These are phyloP conservation scores for Termitomyces sp. DNA, from an alignment of 768 basidiomycete species.

Conservation along the genomic window DNA sequence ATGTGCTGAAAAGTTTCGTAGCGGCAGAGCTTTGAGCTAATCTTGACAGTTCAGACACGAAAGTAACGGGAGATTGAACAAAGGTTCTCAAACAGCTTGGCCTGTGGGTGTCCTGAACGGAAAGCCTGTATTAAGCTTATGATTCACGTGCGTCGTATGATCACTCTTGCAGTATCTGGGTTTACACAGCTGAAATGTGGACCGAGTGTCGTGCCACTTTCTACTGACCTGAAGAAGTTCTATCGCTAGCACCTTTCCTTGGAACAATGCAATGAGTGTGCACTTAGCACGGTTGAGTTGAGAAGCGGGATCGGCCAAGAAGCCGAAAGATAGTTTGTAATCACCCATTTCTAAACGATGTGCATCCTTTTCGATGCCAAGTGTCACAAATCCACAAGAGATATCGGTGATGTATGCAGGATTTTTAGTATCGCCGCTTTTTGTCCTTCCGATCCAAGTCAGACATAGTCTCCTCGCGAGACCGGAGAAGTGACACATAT, in stretches of 20 bases:
- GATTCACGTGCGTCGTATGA: background rate
- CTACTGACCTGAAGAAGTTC: too few species aligned
- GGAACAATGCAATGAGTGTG: too few species aligned
- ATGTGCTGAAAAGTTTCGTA: background rate
- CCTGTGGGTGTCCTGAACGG: background rate
- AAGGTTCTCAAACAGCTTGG: background rate
- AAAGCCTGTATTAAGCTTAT: background rate
- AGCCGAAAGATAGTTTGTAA: background rate
- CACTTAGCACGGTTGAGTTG: background rate
- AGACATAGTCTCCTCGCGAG: background rate
- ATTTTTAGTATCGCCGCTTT: background rate
- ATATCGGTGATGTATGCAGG: background rate
- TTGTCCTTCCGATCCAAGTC: background rate
- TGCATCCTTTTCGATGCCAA: background rate
- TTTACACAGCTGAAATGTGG: too few species aligned
- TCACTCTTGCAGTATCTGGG: background rate
- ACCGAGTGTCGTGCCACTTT: background rate
- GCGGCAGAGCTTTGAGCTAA: background rate
- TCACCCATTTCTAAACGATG: background rate
- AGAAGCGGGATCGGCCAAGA: background rate
- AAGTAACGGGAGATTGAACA: background rate
- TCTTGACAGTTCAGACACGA: background rate
- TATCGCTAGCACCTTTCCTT: background rate
- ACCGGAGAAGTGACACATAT: background rate
- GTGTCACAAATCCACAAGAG: background rate